phyloP scores from a whole-genome alignment of 2,329 filamentous ascomycete species.

The Aspergillus niger region DNA sequence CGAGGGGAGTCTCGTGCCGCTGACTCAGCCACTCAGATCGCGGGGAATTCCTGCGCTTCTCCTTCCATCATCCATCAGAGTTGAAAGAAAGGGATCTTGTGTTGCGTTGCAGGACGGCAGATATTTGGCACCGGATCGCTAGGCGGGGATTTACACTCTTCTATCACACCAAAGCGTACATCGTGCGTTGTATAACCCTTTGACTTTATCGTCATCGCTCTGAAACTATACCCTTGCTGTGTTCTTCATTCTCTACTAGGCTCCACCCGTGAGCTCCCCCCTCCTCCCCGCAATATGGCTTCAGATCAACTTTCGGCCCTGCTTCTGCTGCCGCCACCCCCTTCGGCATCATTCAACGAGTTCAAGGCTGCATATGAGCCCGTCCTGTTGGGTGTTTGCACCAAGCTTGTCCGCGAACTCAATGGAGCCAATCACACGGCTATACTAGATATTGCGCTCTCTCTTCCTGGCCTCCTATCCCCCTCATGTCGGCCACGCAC shows the following conservation, averaged over 20 bases:
- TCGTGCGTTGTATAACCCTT: too few species aligned
- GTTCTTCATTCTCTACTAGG: background rate
- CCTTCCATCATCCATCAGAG: background rate
- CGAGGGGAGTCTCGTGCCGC: conserved; percentile 16
- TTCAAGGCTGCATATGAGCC: conserved; percentile 63
- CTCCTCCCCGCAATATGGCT: conserved; percentile 26
- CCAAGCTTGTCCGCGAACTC: conserved; percentile 47
- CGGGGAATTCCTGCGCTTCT: conserved; percentile 8
- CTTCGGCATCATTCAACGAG: conserved; percentile 53
- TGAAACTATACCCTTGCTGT: background rate
- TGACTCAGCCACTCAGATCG: conserved; percentile 20
- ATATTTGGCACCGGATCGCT: too few species aligned
- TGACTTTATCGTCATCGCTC: background rate
- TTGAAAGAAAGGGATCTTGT: background rate
- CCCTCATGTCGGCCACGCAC: conserved; percentile 53
- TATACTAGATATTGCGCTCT: conserved; percentile 62
- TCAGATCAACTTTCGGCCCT: conserved; percentile 44
- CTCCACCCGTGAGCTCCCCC: conserved; percentile 4
- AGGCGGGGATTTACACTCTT: too few species aligned
- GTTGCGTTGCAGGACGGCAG: too few species aligned
- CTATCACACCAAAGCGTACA: too few species aligned
- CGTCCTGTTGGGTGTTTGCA: conserved; percentile 58
- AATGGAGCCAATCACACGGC: conserved; percentile 35
- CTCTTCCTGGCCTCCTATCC: conserved; percentile 62
- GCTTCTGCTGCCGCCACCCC: conserved; percentile 65